Conservation (phyloP, 1,139 yeast genomes). For the Hemisphaericaspora lyxosophila region DNA sequence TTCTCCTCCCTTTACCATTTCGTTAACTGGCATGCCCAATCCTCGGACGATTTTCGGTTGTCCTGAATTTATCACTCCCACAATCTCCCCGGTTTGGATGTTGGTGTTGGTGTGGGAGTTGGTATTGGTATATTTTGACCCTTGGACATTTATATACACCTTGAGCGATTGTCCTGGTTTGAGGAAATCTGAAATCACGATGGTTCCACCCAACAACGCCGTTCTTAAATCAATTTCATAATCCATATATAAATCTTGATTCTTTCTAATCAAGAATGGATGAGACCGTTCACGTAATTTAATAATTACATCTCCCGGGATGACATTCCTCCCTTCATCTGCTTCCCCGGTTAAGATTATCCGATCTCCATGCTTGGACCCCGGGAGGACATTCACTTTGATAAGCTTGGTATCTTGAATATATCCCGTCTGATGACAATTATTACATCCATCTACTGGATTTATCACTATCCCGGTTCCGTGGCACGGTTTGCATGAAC, state of each 20-base stretch:
- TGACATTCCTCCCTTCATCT: slow-evolving; percentile 58
- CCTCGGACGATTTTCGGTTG: slow-evolving; percentile 49
- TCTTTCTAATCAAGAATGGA: slow-evolving; percentile 47
- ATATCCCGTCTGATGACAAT: slow-evolving; percentile 37
- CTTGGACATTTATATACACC: slow-evolving; percentile 42
- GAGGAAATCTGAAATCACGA: slow-evolving; percentile 45
- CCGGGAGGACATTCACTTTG: slow-evolving; percentile 52
- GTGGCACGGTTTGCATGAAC: slow-evolving; percentile 34
- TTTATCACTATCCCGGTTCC: slow-evolving; percentile 35
- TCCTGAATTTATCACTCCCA: slow-evolving; percentile 46
- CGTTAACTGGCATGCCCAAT: slow-evolving; percentile 65
- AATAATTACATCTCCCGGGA: slow-evolving; percentile 69
- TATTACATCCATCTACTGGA: slow-evolving; percentile 26
- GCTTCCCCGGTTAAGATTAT: slow-evolving; percentile 58
- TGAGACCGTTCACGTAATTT: slow-evolving; percentile 36
- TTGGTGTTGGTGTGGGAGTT: slow-evolving; percentile 18
- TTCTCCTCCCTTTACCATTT: slow-evolving; percentile 30
- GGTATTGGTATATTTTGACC: slow-evolving; percentile 25
- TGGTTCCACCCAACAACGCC: slow-evolving; percentile 55
- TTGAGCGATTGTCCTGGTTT: slow-evolving; percentile 42
- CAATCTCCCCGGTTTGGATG: slow-evolving; percentile 45
- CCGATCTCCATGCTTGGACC: slow-evolving; percentile 50
- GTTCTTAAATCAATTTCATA: slow-evolving; percentile 49
- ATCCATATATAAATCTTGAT: slow-evolving; percentile 47
- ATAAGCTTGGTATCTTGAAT: slow-evolving; percentile 49